A percentile compares a stretch with the other conserved stretches of the same genome.
phyloP scores from a whole-genome alignment of 192 early-diverging fungal genomes.

The Backusella westeae region DNA sequence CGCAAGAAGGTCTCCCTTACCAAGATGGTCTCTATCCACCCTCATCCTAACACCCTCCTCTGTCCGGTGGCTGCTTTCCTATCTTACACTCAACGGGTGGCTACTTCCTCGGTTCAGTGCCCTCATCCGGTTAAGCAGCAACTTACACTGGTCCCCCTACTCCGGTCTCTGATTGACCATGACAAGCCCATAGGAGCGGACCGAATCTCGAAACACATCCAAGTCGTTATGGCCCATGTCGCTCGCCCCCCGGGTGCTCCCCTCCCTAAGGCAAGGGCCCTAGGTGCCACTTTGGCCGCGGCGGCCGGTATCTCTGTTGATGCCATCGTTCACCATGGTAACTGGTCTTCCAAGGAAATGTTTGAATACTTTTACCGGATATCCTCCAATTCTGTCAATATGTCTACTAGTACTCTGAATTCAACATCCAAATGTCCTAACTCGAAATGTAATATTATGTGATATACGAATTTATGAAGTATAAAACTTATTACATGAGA shows the following conservation, averaged over 20 bases:
- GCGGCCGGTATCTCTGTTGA: background rate
- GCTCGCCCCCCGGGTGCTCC: background rate
- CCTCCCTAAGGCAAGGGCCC: background rate
- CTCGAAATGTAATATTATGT: too few species aligned
- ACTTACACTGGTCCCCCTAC: background rate
- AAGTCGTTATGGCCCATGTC: background rate
- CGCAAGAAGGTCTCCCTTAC: background rate
- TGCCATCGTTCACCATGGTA: background rate
- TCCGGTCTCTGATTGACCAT: background rate
- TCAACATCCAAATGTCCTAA: too few species aligned
- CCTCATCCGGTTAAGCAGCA: background rate
- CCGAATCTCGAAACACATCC: background rate
- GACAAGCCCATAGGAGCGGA: background rate
- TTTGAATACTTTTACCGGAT: background rate
- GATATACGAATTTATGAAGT: too few species aligned
- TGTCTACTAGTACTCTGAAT: background rate
- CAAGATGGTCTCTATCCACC: background rate
- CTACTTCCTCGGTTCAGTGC: accelerated
- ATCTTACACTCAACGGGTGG: too few species aligned
- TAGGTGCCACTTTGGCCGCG: background rate
- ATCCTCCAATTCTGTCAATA: background rate
- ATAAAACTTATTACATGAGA: too few species aligned
- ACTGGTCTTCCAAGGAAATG: background rate
- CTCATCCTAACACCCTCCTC: background rate
- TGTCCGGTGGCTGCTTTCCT: background rate